Percentiles rank a stretch among this genome's conserved stretches.
phyloP scores from a whole-genome alignment of 495 filamentous ascomycete species.

The Hypoxylon subgilvum region DNA sequence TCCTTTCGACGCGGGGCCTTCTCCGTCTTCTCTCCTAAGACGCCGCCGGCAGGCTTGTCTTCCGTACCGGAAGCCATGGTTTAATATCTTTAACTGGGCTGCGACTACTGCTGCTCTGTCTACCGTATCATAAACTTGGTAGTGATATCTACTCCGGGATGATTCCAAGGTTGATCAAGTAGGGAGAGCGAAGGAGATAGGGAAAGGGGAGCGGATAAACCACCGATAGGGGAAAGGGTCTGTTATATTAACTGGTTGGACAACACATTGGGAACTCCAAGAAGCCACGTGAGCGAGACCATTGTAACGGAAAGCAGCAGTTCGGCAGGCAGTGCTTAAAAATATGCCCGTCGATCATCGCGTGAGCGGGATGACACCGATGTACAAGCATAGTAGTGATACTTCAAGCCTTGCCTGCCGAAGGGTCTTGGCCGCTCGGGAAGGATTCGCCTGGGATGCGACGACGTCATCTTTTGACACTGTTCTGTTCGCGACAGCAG shows the following conservation, averaged over 20 bases:
- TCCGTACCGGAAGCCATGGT: constrained; percentile 24
- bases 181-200: constrained; percentile 1
- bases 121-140: not conserved
- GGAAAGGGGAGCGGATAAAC: not conserved
- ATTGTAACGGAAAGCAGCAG: not conserved
- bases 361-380: constrained; percentile 8
- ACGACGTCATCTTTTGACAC: constrained; percentile 23
- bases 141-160: not conserved
- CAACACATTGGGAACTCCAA: not conserved
- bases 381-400: constrained; percentile 11
- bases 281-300: constrained; percentile 3
- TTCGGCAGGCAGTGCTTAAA: constrained; percentile 10
- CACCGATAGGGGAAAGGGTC: constrained; percentile 6
- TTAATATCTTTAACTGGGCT: not conserved
- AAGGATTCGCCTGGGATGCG: constrained; percentile 22
- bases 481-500: constrained; percentile 8
- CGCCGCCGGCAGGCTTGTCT: constrained; percentile 15
- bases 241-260: constrained; percentile 24
- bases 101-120: not conserved
- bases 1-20: constrained; percentile 19
- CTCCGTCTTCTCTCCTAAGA: constrained; percentile 23
- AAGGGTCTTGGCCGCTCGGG: not conserved
- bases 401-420: constrained; percentile 22
- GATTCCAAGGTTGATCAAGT: not conserved
- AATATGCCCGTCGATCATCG: constrained; percentile 30